These are phyloP conservation scores for Symmetrospora coprosmae DNA, from an alignment of 768 basidiomycete species.

Conservation along the genomic window DNA sequence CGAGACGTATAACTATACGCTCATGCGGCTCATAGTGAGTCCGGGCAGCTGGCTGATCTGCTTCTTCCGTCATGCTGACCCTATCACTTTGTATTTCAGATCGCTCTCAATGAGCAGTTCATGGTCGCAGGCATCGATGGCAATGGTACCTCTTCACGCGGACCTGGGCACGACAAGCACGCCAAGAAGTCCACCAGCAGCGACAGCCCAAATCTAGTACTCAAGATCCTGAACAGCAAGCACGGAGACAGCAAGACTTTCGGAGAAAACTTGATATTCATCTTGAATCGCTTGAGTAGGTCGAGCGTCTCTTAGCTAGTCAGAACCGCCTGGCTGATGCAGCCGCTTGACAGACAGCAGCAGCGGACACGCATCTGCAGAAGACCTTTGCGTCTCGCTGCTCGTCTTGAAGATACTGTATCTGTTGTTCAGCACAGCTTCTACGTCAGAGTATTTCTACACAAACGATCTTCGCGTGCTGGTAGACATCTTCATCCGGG, in stretches of 20 bases:
- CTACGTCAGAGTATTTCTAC: slow-evolving; percentile 90
- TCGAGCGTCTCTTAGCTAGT: slow-evolving; percentile 21
- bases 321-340: neutral
- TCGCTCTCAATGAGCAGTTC: slow-evolving; percentile 91
- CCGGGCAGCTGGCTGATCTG: no score
- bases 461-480: slow-evolving; percentile 92
- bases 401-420: slow-evolving; percentile 88
- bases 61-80: slow-evolving; percentile 19
- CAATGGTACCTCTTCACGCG: no score
- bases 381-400: slow-evolving; percentile 87
- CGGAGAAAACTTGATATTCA: slow-evolving; percentile 97
- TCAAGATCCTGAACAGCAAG: slow-evolving; percentile 69
- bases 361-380: slow-evolving; percentile 53
- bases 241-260: slow-evolving; percentile 81
- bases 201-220: slow-evolving; percentile 50
- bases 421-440: slow-evolving; percentile 81
- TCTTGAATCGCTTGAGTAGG: slow-evolving; percentile 87
- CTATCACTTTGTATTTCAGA: slow-evolving; percentile 43
- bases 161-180: neutral
- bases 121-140: slow-evolving; percentile 50
- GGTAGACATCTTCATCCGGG: slow-evolving; percentile 94
- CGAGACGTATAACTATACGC: slow-evolving; percentile 84
- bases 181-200: slow-evolving; percentile 2
- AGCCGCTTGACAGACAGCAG: slow-evolving; percentile 35
- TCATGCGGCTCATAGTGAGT: slow-evolving; percentile 82